Evolutionary conservation across 1,139 yeast species (phyloP), one percentile per base, ranked within the genome.

Genomic region (Protomyces arabidopsidicola): DNA sequence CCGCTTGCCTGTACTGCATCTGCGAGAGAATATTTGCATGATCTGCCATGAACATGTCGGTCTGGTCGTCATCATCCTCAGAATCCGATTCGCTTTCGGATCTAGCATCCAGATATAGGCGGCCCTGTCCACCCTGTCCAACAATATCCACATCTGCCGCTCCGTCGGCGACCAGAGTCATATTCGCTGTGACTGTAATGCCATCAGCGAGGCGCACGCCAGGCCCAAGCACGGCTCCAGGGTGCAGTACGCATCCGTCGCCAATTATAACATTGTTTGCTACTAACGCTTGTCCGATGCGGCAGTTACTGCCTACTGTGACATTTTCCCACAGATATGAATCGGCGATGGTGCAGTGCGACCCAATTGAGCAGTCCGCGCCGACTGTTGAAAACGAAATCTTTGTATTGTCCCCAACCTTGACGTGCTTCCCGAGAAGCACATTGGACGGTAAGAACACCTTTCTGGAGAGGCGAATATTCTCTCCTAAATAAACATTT

Each of bases 271-370:
- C 86, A 68, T 80, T 76, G 39, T 82, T 77, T 1, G 96, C 97
- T 45, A 93, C 80, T 50, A 93, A 85, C 0, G 95, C 79, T 69
- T 83, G 82, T 54, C 77, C 78, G 22, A 93, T 75, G 0, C 73
- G 75, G 16, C 83, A 79, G 57, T 84, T 80, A 72, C 90, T 95
- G 64, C 82, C 90, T 67, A 95, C 84, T 1, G 78, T 75, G 0
- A 88, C 86, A 69, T 87, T 82, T 69, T 90, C 95, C 96, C 97
- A 93, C 54, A 93, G 81, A 72, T 88, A 91, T 24, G 96, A 84
- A 70, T 88, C 86, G 56, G 77, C 81, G 63, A 93, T 83, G 1
- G 69, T 73, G 36, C 87, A 95, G 70, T 88, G 85, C 65, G 84
- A 81, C 27, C 98, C 98, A 70, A 93, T 89, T 64, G 76, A 80